A percentile compares a stretch with the other conserved stretches of the same genome.
Evolutionary conservation across 2,329 filamentous ascomycete genomes (phyloP).

Genomic region (Aureobasidium sp.): DNA sequence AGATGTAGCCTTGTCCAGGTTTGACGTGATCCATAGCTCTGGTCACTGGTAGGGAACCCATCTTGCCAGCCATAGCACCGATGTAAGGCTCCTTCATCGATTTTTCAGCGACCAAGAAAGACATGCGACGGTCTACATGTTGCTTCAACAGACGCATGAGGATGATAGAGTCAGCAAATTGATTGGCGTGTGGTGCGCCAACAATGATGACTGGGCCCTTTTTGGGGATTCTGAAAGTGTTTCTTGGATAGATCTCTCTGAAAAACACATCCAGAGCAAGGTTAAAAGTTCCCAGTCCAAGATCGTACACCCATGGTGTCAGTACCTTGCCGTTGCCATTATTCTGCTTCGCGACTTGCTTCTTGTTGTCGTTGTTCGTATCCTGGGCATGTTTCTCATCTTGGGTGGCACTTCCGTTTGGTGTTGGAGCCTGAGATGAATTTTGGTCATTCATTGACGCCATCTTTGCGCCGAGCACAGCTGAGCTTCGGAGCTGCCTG

Average conservation of each 20-base stretch:
- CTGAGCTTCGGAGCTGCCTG: neutral
- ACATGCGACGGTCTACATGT: conserved; percentile 80
- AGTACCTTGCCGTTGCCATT: neutral
- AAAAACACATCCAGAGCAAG: conserved; percentile 95
- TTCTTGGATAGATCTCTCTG: conserved; percentile 88
- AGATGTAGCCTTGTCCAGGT: conserved; percentile 69
- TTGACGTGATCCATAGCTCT: conserved; percentile 85
- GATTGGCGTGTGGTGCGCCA: conserved; percentile 92
- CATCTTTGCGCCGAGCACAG: neutral
- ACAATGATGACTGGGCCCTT: conserved; percentile 89
- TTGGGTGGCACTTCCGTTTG: neutral
- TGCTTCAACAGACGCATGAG: conserved; percentile 82
- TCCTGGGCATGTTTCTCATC: neutral
- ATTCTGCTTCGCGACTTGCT: neutral
- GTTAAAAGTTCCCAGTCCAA: conserved; percentile 67
- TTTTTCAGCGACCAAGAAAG: conserved; percentile 93
- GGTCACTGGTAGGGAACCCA: conserved; percentile 86
- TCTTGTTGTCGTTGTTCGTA: neutral
- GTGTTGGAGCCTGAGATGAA: neutral
- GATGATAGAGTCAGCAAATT: conserved; percentile 94
- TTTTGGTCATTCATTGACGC: neutral
- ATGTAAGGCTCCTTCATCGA: conserved; percentile 87
- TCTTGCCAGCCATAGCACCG: conserved; percentile 72
- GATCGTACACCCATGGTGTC: conserved; percentile 48
- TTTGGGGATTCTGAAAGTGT: conserved; percentile 88